Base-by-base conservation (phyloP, 2,329 filamentous ascomycete species). In the Sporothrix pseudoabietina region DNA sequence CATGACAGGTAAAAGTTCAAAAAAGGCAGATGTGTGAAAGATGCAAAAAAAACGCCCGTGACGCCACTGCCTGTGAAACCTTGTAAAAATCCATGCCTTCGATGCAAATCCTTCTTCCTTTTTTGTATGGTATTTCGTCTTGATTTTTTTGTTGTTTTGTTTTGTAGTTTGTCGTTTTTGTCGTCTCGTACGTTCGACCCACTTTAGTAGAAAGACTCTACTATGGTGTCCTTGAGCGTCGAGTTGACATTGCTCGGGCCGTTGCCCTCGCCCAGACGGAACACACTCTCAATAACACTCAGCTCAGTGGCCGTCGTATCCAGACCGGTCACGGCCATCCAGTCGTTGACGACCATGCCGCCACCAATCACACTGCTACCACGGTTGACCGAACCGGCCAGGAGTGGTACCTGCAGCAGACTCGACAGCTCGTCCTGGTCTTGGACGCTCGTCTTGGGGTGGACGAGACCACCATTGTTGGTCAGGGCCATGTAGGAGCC, bases 301-400 rank as follows among this genome's bases (percentile, higher is more conserved):
- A 99, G 86, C 85, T 99, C 96, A 0, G 96, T 98, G n/a, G 95
- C 94, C 26, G 94, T 98, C 63, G 95, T 97, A 82, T 98, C 94
- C 76, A 97, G 87, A 32, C 94, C 94, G 6, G 94, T 97, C 41
- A 98, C 93, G 41, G 95, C 94, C 83, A 98, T 89, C 94, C 95
- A 98, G 87, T 98, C 95, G 81, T 98, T 97, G 76, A 97, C 94
- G 5, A 97, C 94, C 92, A 97, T 96, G 59, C 94, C 94, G 1
- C 95, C 96, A 73, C 96, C 96, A n/a, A 99, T 94, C 41, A 99
- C 94, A 75, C 94, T 91, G 80, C 91, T 94, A 75, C 96, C 96
- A 76, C 96, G 89, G 85, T 99, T 99, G 76, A 99, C 92, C 80
- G 90, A 93, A 57, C 96, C 96, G 3, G 96, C 96, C 0, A 99